Base-by-base conservation (phyloP, 2,329 filamentous ascomycete genomes). In the Cordyceps militaris region DNA sequence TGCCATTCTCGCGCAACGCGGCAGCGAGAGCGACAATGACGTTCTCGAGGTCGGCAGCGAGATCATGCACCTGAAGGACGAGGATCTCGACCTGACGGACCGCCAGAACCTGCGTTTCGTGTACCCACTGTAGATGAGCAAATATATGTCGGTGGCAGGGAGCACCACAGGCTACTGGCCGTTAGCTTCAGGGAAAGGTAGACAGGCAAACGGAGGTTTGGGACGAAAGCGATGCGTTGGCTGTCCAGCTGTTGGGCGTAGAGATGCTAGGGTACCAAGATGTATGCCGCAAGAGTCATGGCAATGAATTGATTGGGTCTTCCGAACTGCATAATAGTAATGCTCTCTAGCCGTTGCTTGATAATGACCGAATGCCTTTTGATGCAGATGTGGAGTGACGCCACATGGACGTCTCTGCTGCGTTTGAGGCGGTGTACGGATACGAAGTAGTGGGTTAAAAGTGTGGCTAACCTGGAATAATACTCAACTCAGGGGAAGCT, bases 61-160 rank as follows among this genome's bases (percentile, higher is more conserved):
- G 26, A 57, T 64, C 48, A 43, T 65, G 24, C 54, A 60, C 14
- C 47, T 64, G 11, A 59, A 58, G 16, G 57, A 61, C 14, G 42
- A 59, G 10, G 63, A 64, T 56, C 38, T 63, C 26, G 62, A 64
- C 34, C 51, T 56, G 21, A 65, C 62, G 4, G 63, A 65, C 46
- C 49, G 60, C 16, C 56, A 64, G 47, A 61, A 65, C 34, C 40
- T 64, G 24, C 52, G 60, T 16, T 65, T 65, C 28, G 57, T 63
- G 24, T 64, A 65, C 47, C 63, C 63, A 1, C 61, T 77, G 73
- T 24, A 77, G 49, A 16, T 9, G 19, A 4, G 21, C 21, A 21
- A 13, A n/a, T 19, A 28, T n/a, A n/a, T n/a, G n/a, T n/a, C n/a
- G n/a, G n/a, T n/a, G n/a, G n/a, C n/a, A n/a, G n/a, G n/a, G n/a